These are phyloP conservation scores for Exophiala dermatitidis DNA, from an alignment of 2,329 filamentous ascomycete species.

Conservation along the genomic window DNA sequence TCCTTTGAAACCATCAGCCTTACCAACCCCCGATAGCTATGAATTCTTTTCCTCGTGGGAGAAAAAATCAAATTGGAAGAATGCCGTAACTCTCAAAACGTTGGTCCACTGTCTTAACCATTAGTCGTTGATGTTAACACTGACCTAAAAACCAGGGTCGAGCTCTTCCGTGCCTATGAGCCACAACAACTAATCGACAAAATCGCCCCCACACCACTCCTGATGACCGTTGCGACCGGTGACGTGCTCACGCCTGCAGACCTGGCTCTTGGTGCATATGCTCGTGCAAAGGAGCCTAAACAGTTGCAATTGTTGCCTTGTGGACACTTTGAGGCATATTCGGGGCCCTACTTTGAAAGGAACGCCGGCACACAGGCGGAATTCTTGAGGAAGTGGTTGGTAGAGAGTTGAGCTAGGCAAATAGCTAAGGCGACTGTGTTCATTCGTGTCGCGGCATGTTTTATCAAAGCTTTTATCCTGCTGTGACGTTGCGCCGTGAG, in stretches of 20 bases:
- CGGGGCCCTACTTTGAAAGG: conserved; percentile 26
- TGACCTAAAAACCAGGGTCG: conserved; percentile 12
- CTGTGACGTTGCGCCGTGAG: too few species aligned
- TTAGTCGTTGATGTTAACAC: conserved; percentile 17
- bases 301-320: conserved; percentile 33
- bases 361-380: conserved; percentile 31
- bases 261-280: conserved; percentile 33
- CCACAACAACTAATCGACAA: conserved; percentile 31
- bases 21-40: conserved; percentile 34
- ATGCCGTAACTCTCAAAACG: conserved; percentile 34
- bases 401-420: conserved; percentile 2
- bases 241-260: conserved; percentile 33
- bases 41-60: conserved; percentile 33
- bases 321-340: conserved; percentile 39
- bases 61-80: conserved; percentile 34
- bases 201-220: conserved; percentile 36
- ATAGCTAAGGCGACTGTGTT: neutral
- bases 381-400: conserved; percentile 30
- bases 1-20: conserved; percentile 29
- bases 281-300: conserved; percentile 37
- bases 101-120: conserved; percentile 9
- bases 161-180: conserved; percentile 24
- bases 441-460: too few species aligned
- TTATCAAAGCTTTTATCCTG: too few species aligned
- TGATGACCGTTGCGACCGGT: conserved; percentile 34